A percentile compares a stretch with the other conserved stretches of the same genome.
These are phyloP conservation scores for Sporothrix phasma DNA, from an alignment of 2,329 filamentous ascomycete species.

Conservation along the genomic window DNA sequence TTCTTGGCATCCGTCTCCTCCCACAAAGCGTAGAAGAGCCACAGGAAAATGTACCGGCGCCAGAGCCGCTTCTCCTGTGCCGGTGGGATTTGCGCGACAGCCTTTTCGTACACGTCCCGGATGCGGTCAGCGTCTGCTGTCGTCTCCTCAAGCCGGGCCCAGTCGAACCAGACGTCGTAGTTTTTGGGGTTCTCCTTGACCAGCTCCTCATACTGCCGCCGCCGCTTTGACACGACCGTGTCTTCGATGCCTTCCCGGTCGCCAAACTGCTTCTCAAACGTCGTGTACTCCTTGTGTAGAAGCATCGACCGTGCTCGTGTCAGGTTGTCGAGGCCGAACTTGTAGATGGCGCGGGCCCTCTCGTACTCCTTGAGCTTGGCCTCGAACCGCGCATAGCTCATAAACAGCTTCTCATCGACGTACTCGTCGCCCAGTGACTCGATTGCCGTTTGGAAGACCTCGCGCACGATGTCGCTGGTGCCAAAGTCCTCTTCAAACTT, in stretches of 20 bases:
- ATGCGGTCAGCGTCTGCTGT: slow-evolving; percentile 74
- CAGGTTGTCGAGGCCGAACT: slow-evolving; percentile 86
- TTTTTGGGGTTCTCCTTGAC: slow-evolving; percentile 91
- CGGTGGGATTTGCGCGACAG: slow-evolving; percentile 89
- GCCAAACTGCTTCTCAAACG: slow-evolving; percentile 96
- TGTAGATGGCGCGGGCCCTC: slow-evolving; percentile 88
- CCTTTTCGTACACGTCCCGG: slow-evolving; percentile 87
- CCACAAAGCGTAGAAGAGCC: slow-evolving; percentile 94
- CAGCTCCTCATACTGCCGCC: slow-evolving; percentile 89
- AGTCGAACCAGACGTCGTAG: slow-evolving; percentile 97
- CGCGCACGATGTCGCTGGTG: slow-evolving; percentile 80
- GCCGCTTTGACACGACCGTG: slow-evolving; percentile 85
- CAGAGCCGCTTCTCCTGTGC: slow-evolving; percentile 96
- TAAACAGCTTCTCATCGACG: slow-evolving; percentile 91
- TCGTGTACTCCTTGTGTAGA: slow-evolving; percentile 89
- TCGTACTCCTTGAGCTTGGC: slow-evolving; percentile 93
- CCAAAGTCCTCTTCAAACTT: slow-evolving; percentile 95
- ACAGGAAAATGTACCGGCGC: slow-evolving; percentile 94
- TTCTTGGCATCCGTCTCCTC: slow-evolving; percentile 84
- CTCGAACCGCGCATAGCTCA: slow-evolving; percentile 91
- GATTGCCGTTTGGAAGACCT: slow-evolving; percentile 81
- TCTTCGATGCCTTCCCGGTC: slow-evolving; percentile 90
- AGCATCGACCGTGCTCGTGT: slow-evolving; percentile 75
- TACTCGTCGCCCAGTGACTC: slow-evolving; percentile 89
- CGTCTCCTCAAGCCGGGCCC: slow-evolving; percentile 78